These are phyloP conservation scores for Ascochyta rabiei DNA, from an alignment of 2,329 filamentous ascomycete species.

Conservation along the genomic window DNA sequence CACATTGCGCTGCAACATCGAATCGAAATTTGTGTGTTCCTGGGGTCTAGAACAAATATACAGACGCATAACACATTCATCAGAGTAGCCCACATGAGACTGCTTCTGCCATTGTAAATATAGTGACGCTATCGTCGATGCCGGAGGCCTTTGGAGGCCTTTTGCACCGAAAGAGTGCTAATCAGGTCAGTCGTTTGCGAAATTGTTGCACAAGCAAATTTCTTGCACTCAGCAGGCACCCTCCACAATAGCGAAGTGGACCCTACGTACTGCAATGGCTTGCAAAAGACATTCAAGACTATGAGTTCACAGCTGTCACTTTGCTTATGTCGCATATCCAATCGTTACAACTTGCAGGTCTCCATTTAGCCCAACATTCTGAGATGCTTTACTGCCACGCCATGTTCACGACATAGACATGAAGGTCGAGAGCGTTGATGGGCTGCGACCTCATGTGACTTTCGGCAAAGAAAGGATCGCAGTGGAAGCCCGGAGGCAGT, in stretches of 20 bases:
- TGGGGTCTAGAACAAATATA: conserved; percentile 9
- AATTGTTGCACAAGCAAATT: neutral
- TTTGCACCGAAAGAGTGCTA: neutral
- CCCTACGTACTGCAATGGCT: neutral
- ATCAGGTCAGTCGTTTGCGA: neutral
- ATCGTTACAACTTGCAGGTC: no score
- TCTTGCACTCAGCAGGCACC: neutral
- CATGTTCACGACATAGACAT: no score
- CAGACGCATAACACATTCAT: neutral
- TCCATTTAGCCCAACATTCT: no score
- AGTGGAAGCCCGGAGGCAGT: no score
- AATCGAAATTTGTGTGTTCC: conserved; percentile 1
- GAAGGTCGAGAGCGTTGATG: no score
- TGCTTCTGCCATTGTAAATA: neutral
- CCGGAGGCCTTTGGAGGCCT: neutral
- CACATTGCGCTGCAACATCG: neutral
- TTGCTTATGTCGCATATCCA: no score
- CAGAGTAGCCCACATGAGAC: neutral
- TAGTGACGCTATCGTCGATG: neutral
- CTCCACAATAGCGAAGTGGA: neutral
- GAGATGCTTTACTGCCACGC: no score
- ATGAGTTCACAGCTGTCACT: no score
- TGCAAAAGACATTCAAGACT: neutral
- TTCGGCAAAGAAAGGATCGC: no score
- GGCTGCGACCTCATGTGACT: no score